Conservation (phyloP, 2,329 filamentous ascomycete genomes). For the Nothophaeocryptopus gaeumannii region DNA sequence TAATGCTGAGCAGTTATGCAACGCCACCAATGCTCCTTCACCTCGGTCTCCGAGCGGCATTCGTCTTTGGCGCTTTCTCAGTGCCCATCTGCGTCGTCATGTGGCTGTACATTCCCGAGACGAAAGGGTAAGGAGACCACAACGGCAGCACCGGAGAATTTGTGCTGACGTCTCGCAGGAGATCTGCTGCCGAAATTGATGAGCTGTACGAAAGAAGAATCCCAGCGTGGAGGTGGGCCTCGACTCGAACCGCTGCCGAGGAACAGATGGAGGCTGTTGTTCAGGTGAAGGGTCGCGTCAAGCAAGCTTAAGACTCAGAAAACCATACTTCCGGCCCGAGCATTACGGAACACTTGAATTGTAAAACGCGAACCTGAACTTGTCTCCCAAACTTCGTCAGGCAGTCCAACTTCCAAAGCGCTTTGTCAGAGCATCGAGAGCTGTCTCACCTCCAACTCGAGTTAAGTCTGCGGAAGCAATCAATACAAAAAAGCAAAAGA, state of each 20-base stretch:
- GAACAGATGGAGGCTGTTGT: constrained; percentile 8
- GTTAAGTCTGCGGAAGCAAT: too few species aligned
- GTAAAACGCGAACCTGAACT: too few species aligned
- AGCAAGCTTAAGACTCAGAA: neutral
- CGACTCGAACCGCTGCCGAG: constrained; percentile 1
- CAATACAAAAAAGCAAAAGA: too few species aligned
- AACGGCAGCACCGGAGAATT: neutral
- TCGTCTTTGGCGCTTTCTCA: constrained; percentile 8
- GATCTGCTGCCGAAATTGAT: constrained; percentile 9
- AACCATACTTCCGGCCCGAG: too few species aligned
- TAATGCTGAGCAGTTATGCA: neutral
- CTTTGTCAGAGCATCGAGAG: too few species aligned
- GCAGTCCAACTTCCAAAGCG: too few species aligned
- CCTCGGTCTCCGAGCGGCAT: constrained; percentile 1
- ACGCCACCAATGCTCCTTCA: constrained; percentile 7
- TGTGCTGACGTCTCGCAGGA: neutral
- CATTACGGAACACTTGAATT: too few species aligned
- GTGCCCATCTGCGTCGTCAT: constrained; percentile 7
- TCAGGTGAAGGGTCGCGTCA: constrained; percentile 7
- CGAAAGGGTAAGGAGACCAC: neutral
- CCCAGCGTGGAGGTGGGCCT: constrained; percentile 5
- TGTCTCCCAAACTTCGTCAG: too few species aligned
- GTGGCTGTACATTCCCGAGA: constrained; percentile 9
- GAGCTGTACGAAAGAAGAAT: constrained; percentile 6
- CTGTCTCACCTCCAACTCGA: too few species aligned